These are phyloP conservation scores for Periconia macrospinosa DNA, from an alignment of 2,329 filamentous ascomycete genomes.

Conservation along the genomic window DNA sequence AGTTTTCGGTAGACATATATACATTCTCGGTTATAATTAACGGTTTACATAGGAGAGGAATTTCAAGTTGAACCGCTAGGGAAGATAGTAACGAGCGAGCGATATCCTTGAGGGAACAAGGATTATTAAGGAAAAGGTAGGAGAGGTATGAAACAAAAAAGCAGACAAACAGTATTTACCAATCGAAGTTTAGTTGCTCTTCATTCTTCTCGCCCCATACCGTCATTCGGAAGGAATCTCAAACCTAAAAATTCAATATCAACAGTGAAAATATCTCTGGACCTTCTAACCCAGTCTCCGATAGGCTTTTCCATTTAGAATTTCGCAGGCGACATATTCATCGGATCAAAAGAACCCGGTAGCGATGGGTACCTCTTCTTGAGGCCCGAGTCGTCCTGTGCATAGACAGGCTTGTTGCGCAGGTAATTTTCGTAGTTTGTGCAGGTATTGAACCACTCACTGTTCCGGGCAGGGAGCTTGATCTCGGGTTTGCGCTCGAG, in stretches of 20 bases:
- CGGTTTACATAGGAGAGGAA: not conserved
- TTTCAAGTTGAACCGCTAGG: not conserved
- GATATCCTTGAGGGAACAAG: not conserved
- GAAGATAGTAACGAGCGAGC: not conserved
- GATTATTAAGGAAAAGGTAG: not conserved
- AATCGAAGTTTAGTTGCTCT: not conserved
- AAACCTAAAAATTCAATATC: not conserved
- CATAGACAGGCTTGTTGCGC: constrained; percentile 28
- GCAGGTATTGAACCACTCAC: constrained; percentile 31
- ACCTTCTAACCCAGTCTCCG: not conserved
- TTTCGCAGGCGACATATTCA: not conserved
- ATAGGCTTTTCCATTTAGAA: not conserved
- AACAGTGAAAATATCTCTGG: not conserved
- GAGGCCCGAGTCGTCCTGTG: constrained; percentile 46
- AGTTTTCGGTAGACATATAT: not conserved
- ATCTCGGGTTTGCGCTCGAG: constrained; percentile 20
- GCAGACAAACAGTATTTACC: not conserved
- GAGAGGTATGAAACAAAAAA: not conserved
- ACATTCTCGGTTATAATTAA: not conserved
- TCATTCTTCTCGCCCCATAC: not conserved
- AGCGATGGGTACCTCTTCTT: constrained; percentile 25
- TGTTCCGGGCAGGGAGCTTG: constrained; percentile 18
- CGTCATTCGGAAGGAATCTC: not conserved
- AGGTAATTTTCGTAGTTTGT: constrained; percentile 36
- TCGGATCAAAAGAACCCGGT: not conserved